Evolutionary conservation across 495 filamentous ascomycete species (phyloP), one percentile per base, ranked within the genome.

Genomic region (Friedmanniomyces endolithicus): DNA sequence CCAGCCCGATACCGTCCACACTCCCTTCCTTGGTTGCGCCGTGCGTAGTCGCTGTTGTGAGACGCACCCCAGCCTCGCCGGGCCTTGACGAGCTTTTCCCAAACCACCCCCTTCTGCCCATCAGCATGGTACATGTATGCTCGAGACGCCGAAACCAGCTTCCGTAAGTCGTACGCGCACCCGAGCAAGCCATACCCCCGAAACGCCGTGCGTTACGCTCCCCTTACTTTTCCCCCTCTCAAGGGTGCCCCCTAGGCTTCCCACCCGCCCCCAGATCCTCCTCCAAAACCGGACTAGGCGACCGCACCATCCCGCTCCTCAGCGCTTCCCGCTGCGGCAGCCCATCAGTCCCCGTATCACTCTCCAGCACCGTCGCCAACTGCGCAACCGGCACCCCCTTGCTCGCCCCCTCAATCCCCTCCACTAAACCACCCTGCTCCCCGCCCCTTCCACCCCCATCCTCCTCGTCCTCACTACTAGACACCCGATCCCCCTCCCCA

Each of bases 381-480:
- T 57, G 55, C 40, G 55, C 55, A 17, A 22, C 41, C 23, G 55
- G 48, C 11, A 57, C 48, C n/a, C 24, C 40, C 6, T 25, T 7
- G 29, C 43, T 44, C 47, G 37, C 50, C 37, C 50, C 22, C 33
- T 23, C 4, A 9, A 6, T n/a, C n/a, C n/a, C n/a, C n/a, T n/a
- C n/a, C 27, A 31, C 27, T 9, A 31, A 31, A 9, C 27, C 9
- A 31, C 27, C 27, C 52, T 20, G 39, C 53, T 20, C 17, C 53
- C 17, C n/a, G 39, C 6, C 16, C 16, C n/a, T n/a, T 22, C 39
- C n/a, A 29, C 50, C 27, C 9, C 27, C 8, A n/a, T 60, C n/a
- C 35, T 56, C 58, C n/a, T 68, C 67, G 48, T 71, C 65, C 4
- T 69, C 68, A 11, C 65, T 68, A 16, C 54, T 57, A n/a, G 33